Conservation (phyloP, 2,329 filamentous ascomycete genomes). For the Zasmidium cellare region DNA sequence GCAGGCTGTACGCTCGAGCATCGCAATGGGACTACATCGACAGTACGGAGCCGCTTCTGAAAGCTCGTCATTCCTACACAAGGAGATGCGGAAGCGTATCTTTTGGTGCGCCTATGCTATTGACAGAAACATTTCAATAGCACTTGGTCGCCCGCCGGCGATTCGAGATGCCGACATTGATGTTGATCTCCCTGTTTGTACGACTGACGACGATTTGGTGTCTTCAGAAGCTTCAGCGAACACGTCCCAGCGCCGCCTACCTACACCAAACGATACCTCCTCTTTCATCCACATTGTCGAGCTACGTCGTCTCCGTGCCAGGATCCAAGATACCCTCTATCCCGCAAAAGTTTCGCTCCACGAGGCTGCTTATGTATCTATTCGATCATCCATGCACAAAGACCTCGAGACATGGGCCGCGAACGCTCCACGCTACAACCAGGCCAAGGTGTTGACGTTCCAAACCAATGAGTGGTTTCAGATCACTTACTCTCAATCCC, state of each 20-base stretch:
- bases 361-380: neutral
- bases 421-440: neutral
- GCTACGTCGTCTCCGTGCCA: neutral
- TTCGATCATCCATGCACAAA: neutral
- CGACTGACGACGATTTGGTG: neutral
- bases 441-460: neutral
- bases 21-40: neutral
- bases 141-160: neutral
- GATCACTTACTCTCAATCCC: neutral
- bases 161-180: neutral
- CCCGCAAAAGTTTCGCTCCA: neutral
- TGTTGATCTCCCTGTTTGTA: neutral
- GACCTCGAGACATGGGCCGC: neutral
- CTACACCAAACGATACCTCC: neutral
- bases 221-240: neutral
- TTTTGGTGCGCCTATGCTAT: conserved; percentile 1
- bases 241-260: neutral
- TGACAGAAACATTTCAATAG: neutral
- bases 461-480: neutral
- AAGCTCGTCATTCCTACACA: neutral
- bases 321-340: neutral
- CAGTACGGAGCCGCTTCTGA: neutral
- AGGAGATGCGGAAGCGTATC: neutral
- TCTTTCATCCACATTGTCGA: neutral
- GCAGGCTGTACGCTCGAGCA: neutral